A percentile compares a stretch with the other conserved stretches of the same genome.
phyloP scores from a whole-genome alignment of 768 basidiomycete genomes.

The Tulasnella sp. region DNA sequence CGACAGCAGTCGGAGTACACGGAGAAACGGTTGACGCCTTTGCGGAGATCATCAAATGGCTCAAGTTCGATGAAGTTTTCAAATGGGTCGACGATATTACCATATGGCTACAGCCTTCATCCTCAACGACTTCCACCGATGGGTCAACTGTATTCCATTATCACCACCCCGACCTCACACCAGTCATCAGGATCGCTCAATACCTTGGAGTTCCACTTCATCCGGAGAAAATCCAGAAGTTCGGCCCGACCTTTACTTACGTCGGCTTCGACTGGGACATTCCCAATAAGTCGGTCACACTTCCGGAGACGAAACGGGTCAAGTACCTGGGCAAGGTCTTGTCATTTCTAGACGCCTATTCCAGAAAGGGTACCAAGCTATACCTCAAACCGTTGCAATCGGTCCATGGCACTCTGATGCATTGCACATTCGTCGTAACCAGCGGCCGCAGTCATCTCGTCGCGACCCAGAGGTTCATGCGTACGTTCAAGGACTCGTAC shows the following conservation, averaged over 20 bases:
- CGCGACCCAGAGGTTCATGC: not conserved
- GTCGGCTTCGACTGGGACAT: not conserved
- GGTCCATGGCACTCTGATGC: not conserved
- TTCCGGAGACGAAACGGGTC: not conserved
- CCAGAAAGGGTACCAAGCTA: not conserved
- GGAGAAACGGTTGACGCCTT: conserved; percentile 17
- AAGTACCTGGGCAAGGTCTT: not conserved
- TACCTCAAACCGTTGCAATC: not conserved
- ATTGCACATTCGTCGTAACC: not conserved
- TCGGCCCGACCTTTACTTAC: not conserved
- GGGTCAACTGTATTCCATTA: not conserved
- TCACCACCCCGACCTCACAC: not conserved
- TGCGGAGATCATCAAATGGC: conserved; percentile 11
- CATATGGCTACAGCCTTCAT: not conserved
- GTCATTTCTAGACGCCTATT: not conserved
- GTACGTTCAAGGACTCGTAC: not conserved
- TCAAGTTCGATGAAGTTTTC: not conserved
- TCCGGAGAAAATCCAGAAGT: not conserved
- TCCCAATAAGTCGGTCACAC: not conserved
- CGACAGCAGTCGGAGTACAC: conserved; percentile 18
- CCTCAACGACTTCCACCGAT: not conserved
- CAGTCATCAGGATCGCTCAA: not conserved
- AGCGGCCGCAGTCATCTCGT: not conserved
- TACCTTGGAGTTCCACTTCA: not conserved
- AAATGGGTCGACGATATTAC: conserved; percentile 29